phyloP scores from a whole-genome alignment of 345 rosid genomes.

The Syzygium grande region DNA sequence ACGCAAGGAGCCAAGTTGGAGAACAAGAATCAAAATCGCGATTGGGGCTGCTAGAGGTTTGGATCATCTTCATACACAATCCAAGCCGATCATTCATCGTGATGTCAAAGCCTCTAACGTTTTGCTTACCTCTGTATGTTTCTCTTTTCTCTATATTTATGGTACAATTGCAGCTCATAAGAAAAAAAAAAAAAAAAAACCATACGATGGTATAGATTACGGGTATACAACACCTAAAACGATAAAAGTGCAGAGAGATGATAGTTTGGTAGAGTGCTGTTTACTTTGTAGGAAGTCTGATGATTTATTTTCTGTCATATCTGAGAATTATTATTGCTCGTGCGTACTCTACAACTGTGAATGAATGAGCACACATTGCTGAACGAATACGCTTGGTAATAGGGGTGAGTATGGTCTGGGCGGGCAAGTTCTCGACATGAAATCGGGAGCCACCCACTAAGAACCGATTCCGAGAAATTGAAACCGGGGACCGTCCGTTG shows the following conservation, averaged over 20 bases:
- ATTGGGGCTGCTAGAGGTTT: conserved; percentile 39
- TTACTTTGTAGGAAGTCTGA: neutral
- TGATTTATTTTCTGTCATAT: too few relatives aligned
- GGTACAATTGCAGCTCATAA: neutral
- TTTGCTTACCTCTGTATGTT: conserved; percentile 24
- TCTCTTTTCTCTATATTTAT: neutral
- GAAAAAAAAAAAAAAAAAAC: too few relatives aligned
- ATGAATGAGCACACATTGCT: neutral
- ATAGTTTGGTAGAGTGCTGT: neutral
- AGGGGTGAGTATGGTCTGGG: too few relatives aligned
- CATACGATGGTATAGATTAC: neutral
- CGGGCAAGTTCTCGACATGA: too few relatives aligned
- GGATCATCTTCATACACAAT: conserved; percentile 26
- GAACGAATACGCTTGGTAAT: neutral
- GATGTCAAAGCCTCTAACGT: conserved; percentile 42
- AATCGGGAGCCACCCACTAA: too few relatives aligned
- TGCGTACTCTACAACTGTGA: neutral
- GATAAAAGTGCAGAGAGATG: neutral
- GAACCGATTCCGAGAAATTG: too few relatives aligned
- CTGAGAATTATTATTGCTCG: too few relatives aligned
- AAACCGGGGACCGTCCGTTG: too few relatives aligned
- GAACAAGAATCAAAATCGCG: conserved; percentile 33
- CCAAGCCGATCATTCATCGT: conserved; percentile 31
- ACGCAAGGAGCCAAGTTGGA: conserved; percentile 24
- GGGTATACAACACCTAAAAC: neutral